Evolutionary conservation across 805 yeast species (phyloP).

Genomic region (Metschnikowia hibisci): DNA sequence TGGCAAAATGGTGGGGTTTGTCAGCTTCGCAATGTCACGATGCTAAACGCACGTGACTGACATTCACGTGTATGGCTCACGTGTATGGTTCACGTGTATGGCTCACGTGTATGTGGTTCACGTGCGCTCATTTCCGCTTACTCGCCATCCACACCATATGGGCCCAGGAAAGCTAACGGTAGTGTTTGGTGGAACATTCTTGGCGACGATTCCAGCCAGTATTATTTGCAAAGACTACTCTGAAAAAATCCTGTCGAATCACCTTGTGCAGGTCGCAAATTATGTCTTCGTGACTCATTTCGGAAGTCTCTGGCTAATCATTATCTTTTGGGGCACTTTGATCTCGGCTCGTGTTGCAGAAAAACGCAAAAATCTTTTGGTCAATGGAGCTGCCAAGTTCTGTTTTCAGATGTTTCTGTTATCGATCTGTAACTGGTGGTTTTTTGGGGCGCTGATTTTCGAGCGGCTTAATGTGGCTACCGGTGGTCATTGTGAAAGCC

Average conservation of each 20-base stretch:
- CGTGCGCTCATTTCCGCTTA: neutral
- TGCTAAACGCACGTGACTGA: neutral
- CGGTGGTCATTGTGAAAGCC: conserved; percentile 14
- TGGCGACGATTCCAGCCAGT: conserved; percentile 24
- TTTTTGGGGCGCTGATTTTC: conserved; percentile 32
- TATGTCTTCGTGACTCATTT: conserved; percentile 21
- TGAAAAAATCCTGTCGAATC: conserved; percentile 11
- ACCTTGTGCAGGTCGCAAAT: conserved; percentile 18
- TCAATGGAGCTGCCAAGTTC: conserved; percentile 9
- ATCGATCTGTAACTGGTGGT: conserved; percentile 24
- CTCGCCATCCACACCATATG: neutral
- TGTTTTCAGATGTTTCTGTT: conserved; percentile 11
- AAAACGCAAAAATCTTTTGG: neutral
- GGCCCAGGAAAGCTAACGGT: neutral
- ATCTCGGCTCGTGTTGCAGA: neutral
- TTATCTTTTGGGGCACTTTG: conserved; percentile 15
- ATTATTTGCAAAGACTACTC: conserved; percentile 12
- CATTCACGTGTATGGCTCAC: neutral
- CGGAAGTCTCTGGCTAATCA: conserved; percentile 31
- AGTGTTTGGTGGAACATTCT: conserved; percentile 14
- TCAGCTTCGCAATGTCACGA: conserved; percentile 4
- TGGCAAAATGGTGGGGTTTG: neutral
- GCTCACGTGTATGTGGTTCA: too few species aligned
- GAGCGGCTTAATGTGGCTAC: conserved; percentile 22
- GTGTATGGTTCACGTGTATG: too few species aligned